A percentile compares a stretch with the other conserved stretches of the same genome.
These are phyloP conservation scores for Cymodocea nodosa DNA, from an alignment of 116 monocot species.

Conservation along the genomic window DNA sequence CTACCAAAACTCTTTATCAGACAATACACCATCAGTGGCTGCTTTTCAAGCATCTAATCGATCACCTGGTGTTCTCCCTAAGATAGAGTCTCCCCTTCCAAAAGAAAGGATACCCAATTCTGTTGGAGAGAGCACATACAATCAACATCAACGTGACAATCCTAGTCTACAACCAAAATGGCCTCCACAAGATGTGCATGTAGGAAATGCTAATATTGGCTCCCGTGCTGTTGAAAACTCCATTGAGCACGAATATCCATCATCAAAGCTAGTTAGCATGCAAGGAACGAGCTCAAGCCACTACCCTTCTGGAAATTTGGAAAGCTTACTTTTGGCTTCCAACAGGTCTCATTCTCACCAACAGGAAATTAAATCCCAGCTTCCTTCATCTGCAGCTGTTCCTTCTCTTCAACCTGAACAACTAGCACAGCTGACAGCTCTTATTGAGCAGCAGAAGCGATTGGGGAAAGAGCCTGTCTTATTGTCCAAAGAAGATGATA, in stretches of 20 bases:
- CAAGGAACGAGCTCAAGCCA: slow-evolving; percentile 19
- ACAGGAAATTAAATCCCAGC: slow-evolving; percentile 22
- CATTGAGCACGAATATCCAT: slow-evolving; percentile 16
- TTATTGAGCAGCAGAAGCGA: slow-evolving; percentile 63
- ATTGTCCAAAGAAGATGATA: slow-evolving; percentile 9
- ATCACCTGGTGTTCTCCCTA: slow-evolving; percentile 14
- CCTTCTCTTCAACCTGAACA: slow-evolving; percentile 52
- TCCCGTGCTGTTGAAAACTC: slow-evolving; percentile 19
- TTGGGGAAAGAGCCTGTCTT: slow-evolving; percentile 18
- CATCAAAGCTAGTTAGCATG: slow-evolving; percentile 8
- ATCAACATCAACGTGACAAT: slow-evolving; percentile 25
- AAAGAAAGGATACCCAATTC: slow-evolving; percentile 16
- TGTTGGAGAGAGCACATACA: slow-evolving; percentile 19
- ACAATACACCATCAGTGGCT: slow-evolving; percentile 12
- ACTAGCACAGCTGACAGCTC: slow-evolving; percentile 55
- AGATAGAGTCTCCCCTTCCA: slow-evolving; percentile 8
- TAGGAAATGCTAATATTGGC: slow-evolving; percentile 9
- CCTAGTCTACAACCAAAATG: slow-evolving; percentile 14
- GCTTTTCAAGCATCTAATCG: slow-evolving; percentile 15
- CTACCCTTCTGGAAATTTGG: slow-evolving; percentile 23
- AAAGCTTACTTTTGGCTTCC: slow-evolving; percentile 1
- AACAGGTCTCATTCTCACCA: slow-evolving; percentile 14
- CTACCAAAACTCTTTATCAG: slow-evolving; percentile 28
- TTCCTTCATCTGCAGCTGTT: slow-evolving; percentile 23
- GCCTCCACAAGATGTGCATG: slow-evolving; percentile 16